Base-by-base conservation (phyloP, 257 asterid genomes). In the Linaria vulgaris region DNA sequence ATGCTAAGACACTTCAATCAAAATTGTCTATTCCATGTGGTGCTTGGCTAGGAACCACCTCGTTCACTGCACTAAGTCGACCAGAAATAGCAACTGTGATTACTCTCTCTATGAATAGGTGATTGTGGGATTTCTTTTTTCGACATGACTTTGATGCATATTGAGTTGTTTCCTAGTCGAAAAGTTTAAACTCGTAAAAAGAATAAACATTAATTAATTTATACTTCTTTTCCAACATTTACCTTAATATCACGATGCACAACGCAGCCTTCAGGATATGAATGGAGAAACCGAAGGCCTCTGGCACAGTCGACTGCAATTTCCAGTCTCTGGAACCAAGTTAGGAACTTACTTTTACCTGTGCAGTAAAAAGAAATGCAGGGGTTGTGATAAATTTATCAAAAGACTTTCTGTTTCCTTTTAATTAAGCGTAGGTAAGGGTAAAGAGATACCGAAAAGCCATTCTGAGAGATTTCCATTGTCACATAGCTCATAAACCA, bases 221-320 rank as follows among this genome's bases (percentile, higher is more conserved):
- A 27, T 27, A 27, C 4, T 2, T 27, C 3, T 27, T 6, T 3
- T 27, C 34, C 34, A 27, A 27, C 6, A 27, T 14, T 1, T 45
- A 82, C 96, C 94, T 89, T 89, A 54, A 87, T 75, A 69, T 89
- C 97, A 0, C 97, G 83, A 52, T 89, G 97, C 51, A 89, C 88
- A 14, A 89, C 87, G 73, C 95, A 79, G 46, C 95, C 95, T 58
- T 81, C 76, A 0, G 83, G 81, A 68, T 76, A 84, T 15, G 88
- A 65, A 59, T 89, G 97, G 49, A 89, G 94, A 75, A 82, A 89
- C 45, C 79, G 67, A 59, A 89, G 95, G 49, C 94, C 95, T 20
- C 73, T 77, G 5, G 91, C 91, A 52, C 91, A 86, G 61, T 83
- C 94, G 11, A 81, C 43, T 34, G 90, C 88, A 21, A 89, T 83